Evolutionary conservation across 768 basidiomycete species (phyloP), one percentile per base, ranked within the genome.

Genomic region (Naganishia randhawae): DNA sequence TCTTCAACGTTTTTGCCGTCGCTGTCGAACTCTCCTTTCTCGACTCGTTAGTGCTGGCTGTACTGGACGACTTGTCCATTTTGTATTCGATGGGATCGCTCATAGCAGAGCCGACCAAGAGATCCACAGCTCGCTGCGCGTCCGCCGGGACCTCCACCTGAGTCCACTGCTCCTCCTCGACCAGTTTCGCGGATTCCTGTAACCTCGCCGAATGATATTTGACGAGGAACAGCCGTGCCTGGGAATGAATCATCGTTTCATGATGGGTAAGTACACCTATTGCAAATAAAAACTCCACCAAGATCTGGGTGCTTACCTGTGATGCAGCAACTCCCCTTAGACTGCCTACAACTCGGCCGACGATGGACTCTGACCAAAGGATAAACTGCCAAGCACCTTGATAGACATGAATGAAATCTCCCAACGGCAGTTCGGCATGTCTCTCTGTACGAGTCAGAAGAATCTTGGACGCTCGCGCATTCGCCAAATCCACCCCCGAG

Each of bases 161-260:
- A 67, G 83, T 86, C 96, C 96, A 98, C 69, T 88, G 89, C 76
- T 99, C 96, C 72, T 97, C 92, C 78, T 98, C 93, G 9, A 99
- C 95, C 31, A 91, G 81, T 77, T 89, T 91, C 31, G 95, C 94
- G 2, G 89, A 89, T 65, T 84, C 84, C 2, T 87, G 85, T 50
- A 98, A 85, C 61, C 89, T 85, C 13, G 84, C 80, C 72, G 92
- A 88, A 76, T 99, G 96, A 81, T 94, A 97, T 0, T 83, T 80
- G 74, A 89, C 87, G 31, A 99, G 82, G 82, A 94, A 99, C 11
- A 85, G 81, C 81, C 93, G 94, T 7, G 93, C 90, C 88, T 93
- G 67, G 5, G 41, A 42, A n/a, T n/a, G n/a, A n/a, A 48, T n/a
- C 45, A 48, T n/a, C n/a, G n/a, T 48, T 4, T 6, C 3, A 48